Percentiles rank a stretch among this genome's conserved stretches.
These are phyloP conservation scores for Excoecaria agallocha DNA, from an alignment of 345 rosid species.

Conservation along the genomic window DNA sequence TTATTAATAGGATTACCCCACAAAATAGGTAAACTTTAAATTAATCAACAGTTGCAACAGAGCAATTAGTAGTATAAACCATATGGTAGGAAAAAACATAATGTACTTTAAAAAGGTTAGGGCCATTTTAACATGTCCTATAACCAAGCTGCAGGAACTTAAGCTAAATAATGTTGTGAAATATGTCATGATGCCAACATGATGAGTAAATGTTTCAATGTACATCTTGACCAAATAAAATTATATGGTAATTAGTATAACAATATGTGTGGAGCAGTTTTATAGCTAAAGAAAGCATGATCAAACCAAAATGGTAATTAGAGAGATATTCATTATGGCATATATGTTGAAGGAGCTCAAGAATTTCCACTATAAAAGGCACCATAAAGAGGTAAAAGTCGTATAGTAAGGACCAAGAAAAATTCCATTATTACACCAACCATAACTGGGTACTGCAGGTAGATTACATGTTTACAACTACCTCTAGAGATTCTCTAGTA, in stretches of 20 bases:
- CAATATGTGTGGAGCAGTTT: neutral
- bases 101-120: neutral
- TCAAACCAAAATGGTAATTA: neutral
- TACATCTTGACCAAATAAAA: neutral
- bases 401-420: neutral
- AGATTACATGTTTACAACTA: neutral
- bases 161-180: neutral
- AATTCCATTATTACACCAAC: neutral
- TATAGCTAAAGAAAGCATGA: neutral
- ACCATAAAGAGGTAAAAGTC: neutral
- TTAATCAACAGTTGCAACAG: neutral
- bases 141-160: neutral
- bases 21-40: neutral
- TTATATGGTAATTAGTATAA: neutral
- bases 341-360: neutral
- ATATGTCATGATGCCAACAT: neutral
- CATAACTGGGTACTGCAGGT: neutral
- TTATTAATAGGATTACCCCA: constrained; percentile 40
- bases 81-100: neutral
- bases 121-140: neutral
- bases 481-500: neutral
- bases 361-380: neutral
- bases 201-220: neutral
- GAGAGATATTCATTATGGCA: neutral
- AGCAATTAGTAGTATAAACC: neutral